Percentiles rank a stretch among this genome's conserved stretches.
These are phyloP conservation scores for Taiozyma sp. DNA, from an alignment of 1,139 yeast species.

Conservation along the genomic window DNA sequence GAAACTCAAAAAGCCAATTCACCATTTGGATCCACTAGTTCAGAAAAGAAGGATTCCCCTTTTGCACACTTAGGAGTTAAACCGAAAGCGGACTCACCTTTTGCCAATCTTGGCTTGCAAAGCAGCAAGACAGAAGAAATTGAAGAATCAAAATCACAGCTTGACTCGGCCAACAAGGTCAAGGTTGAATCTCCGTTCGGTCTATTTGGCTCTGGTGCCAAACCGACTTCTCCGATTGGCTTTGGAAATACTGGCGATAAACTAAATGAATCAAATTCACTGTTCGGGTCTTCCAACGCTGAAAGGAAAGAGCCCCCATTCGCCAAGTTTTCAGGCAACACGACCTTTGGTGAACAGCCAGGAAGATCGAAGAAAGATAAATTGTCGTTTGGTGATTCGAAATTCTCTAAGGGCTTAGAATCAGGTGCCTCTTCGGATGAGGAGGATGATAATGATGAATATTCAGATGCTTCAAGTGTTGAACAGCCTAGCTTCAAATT, in stretches of 20 bases:
- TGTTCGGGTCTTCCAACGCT: constrained; percentile 4
- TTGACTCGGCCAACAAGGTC: neutral
- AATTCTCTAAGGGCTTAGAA: neutral
- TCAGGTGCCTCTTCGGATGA: constrained; percentile 1
- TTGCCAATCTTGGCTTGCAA: neutral
- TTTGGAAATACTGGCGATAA: neutral
- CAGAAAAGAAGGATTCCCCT: constrained; percentile 4
- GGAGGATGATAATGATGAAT: constrained; percentile 2
- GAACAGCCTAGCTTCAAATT: neutral
- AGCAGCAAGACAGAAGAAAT: neutral
- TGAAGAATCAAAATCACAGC: neutral
- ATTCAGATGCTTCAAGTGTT: constrained; percentile 6
- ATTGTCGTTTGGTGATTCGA: neutral
- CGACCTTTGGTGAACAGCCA: neutral
- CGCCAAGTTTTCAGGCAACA: neutral
- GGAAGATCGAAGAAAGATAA: neutral
- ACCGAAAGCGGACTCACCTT: neutral
- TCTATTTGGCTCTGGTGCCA: neutral
- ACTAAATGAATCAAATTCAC: constrained; percentile 3
- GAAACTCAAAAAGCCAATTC: neutral
- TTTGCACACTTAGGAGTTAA: constrained; percentile 2
- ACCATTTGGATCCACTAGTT: neutral
- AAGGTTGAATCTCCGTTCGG: neutral
- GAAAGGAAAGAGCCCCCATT: constrained; percentile 4
- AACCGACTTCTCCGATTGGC: neutral